These are phyloP conservation scores for Wallacemonas collosoma DNA, from an alignment of 208 protist genomes.

Conservation along the genomic window DNA sequence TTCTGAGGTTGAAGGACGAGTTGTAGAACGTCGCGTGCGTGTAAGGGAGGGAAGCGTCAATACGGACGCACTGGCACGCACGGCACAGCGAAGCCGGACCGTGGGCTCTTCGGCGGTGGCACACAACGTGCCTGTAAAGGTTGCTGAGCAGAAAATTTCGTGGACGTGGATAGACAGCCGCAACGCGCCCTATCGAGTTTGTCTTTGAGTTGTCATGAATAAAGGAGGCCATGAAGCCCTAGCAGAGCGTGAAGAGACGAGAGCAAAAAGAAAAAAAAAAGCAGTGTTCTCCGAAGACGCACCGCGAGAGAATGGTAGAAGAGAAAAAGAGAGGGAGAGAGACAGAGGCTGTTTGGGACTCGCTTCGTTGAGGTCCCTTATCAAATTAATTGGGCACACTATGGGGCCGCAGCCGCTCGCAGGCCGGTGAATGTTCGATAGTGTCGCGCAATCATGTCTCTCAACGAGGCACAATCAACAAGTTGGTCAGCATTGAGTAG, in stretches of 20 bases:
- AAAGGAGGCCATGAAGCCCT: conserved; percentile 2
- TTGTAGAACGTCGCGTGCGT: too few relatives aligned
- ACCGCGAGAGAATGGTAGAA: conserved; percentile 12
- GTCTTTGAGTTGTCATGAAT: not conserved
- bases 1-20: too few relatives aligned
- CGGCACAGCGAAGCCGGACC: too few relatives aligned
- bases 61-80: too few relatives aligned
- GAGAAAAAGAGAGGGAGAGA: conserved; percentile 18
- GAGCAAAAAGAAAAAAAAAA: conserved; percentile 8
- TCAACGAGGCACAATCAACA: not conserved
- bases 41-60: too few relatives aligned
- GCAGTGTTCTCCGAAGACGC: not conserved
- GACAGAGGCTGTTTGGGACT: not conserved
- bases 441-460: not conserved
- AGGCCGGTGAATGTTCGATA: not conserved
- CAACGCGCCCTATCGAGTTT: not conserved
- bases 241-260: not conserved
- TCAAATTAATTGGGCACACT: too few relatives aligned
- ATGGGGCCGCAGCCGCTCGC: not conserved
- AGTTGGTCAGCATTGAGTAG: conserved; percentile 5
- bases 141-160: too few relatives aligned
- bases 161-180: too few relatives aligned
- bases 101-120: too few relatives aligned
- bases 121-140: too few relatives aligned
- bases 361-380: not conserved